Conservation (phyloP, 305 asterid genomes). For the Coffea humblotiana region DNA sequence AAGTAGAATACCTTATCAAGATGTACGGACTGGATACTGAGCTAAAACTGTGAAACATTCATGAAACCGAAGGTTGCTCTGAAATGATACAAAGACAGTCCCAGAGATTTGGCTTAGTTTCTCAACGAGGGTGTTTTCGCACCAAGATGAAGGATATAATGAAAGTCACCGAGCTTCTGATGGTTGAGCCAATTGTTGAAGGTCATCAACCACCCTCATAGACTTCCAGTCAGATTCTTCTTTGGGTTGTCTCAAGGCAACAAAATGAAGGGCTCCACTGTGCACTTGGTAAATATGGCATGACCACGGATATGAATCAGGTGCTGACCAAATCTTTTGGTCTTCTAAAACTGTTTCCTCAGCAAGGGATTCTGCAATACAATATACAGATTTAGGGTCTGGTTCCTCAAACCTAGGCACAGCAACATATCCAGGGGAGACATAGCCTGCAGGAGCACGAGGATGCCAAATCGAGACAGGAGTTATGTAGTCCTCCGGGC, state of each 20-base stretch:
- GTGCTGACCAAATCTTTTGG: slow-evolving; percentile 87
- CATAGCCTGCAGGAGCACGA: slow-evolving; percentile 89
- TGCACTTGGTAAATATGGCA: slow-evolving; percentile 76
- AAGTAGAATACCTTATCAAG: too few species aligned
- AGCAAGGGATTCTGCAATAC: slow-evolving; percentile 63
- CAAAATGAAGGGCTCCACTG: slow-evolving; percentile 87
- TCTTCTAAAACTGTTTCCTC: slow-evolving; percentile 83
- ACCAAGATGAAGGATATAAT: background rate
- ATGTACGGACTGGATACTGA: too few species aligned
- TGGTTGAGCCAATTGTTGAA: slow-evolving; percentile 7
- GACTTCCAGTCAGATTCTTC: slow-evolving; percentile 77
- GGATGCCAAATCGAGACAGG: slow-evolving; percentile 93
- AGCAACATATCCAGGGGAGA: slow-evolving; percentile 79
- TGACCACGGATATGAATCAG: slow-evolving; percentile 92
- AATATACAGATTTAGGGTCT: slow-evolving; percentile 57
- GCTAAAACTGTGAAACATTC: too few species aligned
- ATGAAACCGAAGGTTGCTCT: too few species aligned
- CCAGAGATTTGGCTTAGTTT: background rate
- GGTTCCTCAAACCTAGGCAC: slow-evolving; percentile 71
- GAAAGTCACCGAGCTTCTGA: slow-evolving; percentile 33
- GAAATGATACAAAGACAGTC: background rate
- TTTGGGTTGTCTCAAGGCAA: slow-evolving; percentile 80
- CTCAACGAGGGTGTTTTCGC: background rate
- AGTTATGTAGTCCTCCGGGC: slow-evolving; percentile 44
- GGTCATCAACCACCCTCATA: slow-evolving; percentile 28